These are phyloP conservation scores for Telopea speciosissima DNA, from an alignment of 177 flowering plant species.

Conservation along the genomic window DNA sequence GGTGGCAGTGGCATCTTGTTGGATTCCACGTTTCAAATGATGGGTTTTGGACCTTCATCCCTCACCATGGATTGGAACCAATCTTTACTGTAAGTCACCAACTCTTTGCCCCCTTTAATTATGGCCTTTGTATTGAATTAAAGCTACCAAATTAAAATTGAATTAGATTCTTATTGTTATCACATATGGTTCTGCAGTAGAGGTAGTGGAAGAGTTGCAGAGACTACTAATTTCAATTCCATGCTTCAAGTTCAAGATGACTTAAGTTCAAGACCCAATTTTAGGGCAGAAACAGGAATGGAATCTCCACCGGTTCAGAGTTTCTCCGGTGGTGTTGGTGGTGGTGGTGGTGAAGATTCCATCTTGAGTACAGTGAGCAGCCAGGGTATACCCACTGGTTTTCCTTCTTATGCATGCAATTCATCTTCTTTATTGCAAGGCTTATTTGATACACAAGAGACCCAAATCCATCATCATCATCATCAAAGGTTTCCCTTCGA, in stretches of 20 bases:
- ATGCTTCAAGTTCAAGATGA: slow-evolving; percentile 44
- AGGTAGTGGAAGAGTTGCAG: slow-evolving; percentile 30
- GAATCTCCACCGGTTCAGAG: slow-evolving; percentile 26
- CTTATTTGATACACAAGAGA: slow-evolving; percentile 30
- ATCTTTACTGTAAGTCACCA: slow-evolving; percentile 49
- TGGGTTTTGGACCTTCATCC: slow-evolving; percentile 57
- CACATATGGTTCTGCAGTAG: slow-evolving; percentile 21
- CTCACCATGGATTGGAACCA: slow-evolving; percentile 69
- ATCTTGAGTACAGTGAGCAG: slow-evolving; percentile 15
- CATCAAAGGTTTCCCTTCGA: slow-evolving; percentile 15
- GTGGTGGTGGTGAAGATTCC: slow-evolving; percentile 20
- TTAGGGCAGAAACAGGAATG: slow-evolving; percentile 18
- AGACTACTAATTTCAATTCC: slow-evolving; percentile 27
- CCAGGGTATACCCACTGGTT: slow-evolving; percentile 29
- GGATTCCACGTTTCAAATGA: slow-evolving; percentile 52
- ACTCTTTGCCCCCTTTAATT: too few species aligned
- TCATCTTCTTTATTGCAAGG: slow-evolving; percentile 42
- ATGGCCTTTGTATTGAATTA: too few species aligned
- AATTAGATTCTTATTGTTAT: not conserved
- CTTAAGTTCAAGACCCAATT: slow-evolving; percentile 21
- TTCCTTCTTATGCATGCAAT: slow-evolving; percentile 32
- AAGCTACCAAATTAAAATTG: too few species aligned
- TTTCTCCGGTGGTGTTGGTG: slow-evolving; percentile 12
- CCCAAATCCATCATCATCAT: slow-evolving; percentile 25
- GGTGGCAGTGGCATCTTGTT: slow-evolving; percentile 13